Conservation (phyloP, 2,329 filamentous ascomycete species). For the Neopestalotiopsis rosae region DNA sequence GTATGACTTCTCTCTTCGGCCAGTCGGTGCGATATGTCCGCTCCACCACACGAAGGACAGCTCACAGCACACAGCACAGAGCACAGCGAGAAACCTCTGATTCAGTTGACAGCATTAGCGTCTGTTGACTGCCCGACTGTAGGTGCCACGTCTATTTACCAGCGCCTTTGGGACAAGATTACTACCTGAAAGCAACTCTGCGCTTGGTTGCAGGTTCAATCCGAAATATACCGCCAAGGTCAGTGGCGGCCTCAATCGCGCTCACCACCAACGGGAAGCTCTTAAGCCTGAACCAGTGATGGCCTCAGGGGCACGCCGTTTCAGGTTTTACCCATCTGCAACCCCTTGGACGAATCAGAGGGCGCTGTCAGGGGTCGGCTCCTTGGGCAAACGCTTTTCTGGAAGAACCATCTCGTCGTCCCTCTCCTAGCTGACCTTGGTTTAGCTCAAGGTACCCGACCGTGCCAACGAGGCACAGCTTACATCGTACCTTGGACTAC, state of each 20-base stretch:
- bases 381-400: not conserved
- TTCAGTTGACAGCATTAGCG: not conserved
- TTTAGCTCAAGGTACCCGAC: not conserved
- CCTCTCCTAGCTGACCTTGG: not conserved
- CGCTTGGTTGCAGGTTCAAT: no score
- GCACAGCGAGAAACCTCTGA: not conserved
- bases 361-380: not conserved
- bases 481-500: no score
- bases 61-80: no score
- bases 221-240: not conserved
- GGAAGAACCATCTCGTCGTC: not conserved
- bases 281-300: slow-evolving; percentile 6
- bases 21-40: not conserved
- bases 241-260: not conserved
- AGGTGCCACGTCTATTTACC: not conserved
- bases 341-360: not conserved
- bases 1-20: not conserved
- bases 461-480: not conserved
- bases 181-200: no score
- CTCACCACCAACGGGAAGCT: not conserved
- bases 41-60: not conserved
- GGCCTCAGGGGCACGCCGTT: slow-evolving; percentile 1
- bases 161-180: not conserved
- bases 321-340: not conserved
- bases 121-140: not conserved